These are phyloP conservation scores for Euphorbia peplus DNA, from an alignment of 345 rosid species.

Conservation along the genomic window DNA sequence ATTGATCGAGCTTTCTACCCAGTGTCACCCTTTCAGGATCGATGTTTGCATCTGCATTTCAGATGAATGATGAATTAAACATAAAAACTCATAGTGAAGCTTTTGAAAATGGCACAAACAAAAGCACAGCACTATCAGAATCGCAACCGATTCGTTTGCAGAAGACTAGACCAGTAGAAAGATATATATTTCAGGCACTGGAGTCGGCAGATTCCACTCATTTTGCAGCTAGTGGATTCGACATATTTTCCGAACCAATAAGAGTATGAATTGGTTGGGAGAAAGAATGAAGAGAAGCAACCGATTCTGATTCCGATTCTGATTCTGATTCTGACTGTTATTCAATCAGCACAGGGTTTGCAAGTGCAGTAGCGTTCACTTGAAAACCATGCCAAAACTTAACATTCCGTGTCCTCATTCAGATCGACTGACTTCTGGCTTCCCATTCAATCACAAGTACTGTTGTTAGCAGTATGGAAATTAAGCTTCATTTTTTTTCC, in stretches of 20 bases:
- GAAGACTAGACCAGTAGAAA: neutral
- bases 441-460: slow-evolving; percentile 23
- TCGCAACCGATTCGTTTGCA: neutral
- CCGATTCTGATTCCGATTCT: too few species aligned
- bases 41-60: too few species aligned
- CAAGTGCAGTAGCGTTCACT: slow-evolving; percentile 33
- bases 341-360: slow-evolving; percentile 12
- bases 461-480: too few species aligned
- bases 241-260: neutral
- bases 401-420: slow-evolving; percentile 7
- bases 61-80: too few species aligned
- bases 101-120: too few species aligned
- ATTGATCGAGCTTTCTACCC: too few species aligned
- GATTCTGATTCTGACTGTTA: too few species aligned
- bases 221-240: slow-evolving; percentile 4
- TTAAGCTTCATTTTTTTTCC: neutral
- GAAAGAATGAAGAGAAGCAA: neutral
- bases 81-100: too few species aligned
- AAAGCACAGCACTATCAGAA: neutral
- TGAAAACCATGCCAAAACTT: slow-evolving; percentile 14
- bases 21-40: too few species aligned
- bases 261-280: slow-evolving; percentile 23
- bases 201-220: slow-evolving; percentile 6
- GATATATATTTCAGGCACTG: neutral
- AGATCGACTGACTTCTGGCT: neutral